A percentile compares a stretch with the other conserved stretches of the same genome.
Evolutionary conservation across 495 filamentous ascomycete species (phyloP).

Genomic region (Rhizodiscina lignyota): DNA sequence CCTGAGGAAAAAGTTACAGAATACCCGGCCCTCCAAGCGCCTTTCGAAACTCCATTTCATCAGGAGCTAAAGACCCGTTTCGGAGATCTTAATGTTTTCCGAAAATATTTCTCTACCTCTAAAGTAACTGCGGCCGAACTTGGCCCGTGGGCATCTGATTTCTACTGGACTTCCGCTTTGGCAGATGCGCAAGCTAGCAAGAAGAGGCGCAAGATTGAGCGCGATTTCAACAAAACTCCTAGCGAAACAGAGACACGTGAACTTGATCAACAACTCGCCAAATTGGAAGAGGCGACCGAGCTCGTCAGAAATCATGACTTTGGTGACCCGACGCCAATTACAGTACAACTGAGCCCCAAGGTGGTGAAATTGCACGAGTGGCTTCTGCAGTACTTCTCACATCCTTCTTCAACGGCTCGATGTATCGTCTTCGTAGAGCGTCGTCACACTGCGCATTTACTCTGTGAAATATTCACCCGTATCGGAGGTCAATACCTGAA

Average conservation of each 20-base stretch:
- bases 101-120: constrained; percentile 40
- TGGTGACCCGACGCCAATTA: constrained; percentile 22
- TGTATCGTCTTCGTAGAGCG: constrained; percentile 82
- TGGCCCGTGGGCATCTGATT: constrained; percentile 77
- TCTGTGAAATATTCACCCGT: constrained; percentile 45
- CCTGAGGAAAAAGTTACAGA: constrained; percentile 43
- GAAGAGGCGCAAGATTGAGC: constrained; percentile 39
- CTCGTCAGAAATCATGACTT: constrained; percentile 36
- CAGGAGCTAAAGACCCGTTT: constrained; percentile 35
- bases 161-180: constrained; percentile 59
- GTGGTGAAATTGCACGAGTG: constrained; percentile 43
- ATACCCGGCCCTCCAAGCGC: constrained; percentile 34
- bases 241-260: too few relatives aligned
- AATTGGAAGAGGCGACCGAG: constrained; percentile 41
- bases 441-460: constrained; percentile 57
- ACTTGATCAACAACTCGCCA: constrained; percentile 32
- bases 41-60: constrained; percentile 49
- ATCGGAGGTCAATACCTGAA: constrained; percentile 42
- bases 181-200: constrained; percentile 45
- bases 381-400: constrained; percentile 40
- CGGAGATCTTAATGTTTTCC: constrained; percentile 38
- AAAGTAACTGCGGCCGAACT: constrained; percentile 47
- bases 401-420: constrained; percentile 37
- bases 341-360: constrained; percentile 49
- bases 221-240: constrained; percentile 25